Evolutionary conservation across 2,329 filamentous ascomycete species (phyloP).

Genomic region (Cercospora nicotianae): DNA sequence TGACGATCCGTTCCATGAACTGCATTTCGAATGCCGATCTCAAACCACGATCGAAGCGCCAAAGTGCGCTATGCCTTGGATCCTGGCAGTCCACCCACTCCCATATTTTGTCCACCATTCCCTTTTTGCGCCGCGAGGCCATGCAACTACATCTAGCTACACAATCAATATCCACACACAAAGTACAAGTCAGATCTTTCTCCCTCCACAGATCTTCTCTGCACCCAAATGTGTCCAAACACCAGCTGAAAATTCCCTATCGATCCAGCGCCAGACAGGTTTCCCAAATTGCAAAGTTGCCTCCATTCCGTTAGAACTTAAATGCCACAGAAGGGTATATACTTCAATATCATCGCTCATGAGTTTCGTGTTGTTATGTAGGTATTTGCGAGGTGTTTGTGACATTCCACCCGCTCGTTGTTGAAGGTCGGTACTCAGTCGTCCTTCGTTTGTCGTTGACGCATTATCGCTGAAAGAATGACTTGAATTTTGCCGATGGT

Average conservation of each 20-base stretch:
- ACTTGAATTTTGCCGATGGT: constrained; percentile 41
- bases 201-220: not conserved
- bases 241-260: not conserved
- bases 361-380: not conserved
- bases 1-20: not conserved
- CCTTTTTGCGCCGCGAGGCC: constrained; percentile 2
- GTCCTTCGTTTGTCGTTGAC: not conserved
- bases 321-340: constrained; percentile 8
- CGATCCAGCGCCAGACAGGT: not conserved
- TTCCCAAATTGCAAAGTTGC: not conserved
- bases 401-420: not conserved
- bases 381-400: not conserved
- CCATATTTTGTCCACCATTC: not conserved
- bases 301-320: not conserved
- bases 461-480: constrained; percentile 50
- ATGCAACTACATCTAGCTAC: not conserved
- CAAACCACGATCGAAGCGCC: not conserved
- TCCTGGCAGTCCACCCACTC: not conserved
- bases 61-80: not conserved
- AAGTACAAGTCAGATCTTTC: not conserved
- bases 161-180: not conserved
- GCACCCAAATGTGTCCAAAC: not conserved
- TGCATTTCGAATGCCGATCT: not conserved
- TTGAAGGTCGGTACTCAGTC: not conserved
- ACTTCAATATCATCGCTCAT: constrained; percentile 4